Evolutionary conservation across 225 moss, liverwort and hornwort genomes (phyloP), one percentile per base, ranked within the genome.

Genomic region (Bryoerythrophyllum caledonicum): DNA sequence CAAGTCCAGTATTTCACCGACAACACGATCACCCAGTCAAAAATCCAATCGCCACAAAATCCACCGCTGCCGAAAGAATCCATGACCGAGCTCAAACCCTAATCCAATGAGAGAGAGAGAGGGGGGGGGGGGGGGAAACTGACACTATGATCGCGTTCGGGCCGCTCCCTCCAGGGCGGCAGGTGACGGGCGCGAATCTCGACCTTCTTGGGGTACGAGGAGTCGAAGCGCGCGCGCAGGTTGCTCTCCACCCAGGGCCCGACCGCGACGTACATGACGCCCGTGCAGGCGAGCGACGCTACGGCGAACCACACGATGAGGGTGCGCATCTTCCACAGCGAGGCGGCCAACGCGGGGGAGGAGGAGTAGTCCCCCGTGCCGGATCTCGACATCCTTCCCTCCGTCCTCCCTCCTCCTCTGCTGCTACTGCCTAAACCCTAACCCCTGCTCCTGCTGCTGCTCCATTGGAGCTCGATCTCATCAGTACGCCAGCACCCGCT

Each of bases 161-260:
- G 25, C 24, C 51, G 34, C 15, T 66, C 38, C 35, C 56, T 66
- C 84, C 81, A 84, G 2, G 78, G 52, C 62, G 81, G 78, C 26
- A 53, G 67, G 9, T 81, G 82, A 44, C 81, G 67, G 25, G 71
- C 62, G 43, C 76, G 82, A 24, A 69, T 58, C 43, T 73, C 82
- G n/a, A 70, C 69, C 26, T 52, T 19, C 21, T 21, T 72, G 7
- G 43, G 48, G 37, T 54, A 73, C 41, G 73, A 57, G 3, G 81
- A 81, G 41, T 85, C 83, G 10, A 85, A 68, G 37, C 82, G 75
- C 44, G 73, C 80, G 37, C 48, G 72, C 14, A 88, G 48, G 35
- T 25, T 72, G 60, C 40, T 54, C 68, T 84, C 77, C 37, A 78
- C 48, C 72, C 76, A 80, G 21, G 69, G 75, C 15, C 67, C 85